Percentiles rank a stretch among this genome's conserved stretches.
Evolutionary conservation across 1,139 yeast genomes (phyloP).

Genomic region (Yamadazyma pseudoaaseri): DNA sequence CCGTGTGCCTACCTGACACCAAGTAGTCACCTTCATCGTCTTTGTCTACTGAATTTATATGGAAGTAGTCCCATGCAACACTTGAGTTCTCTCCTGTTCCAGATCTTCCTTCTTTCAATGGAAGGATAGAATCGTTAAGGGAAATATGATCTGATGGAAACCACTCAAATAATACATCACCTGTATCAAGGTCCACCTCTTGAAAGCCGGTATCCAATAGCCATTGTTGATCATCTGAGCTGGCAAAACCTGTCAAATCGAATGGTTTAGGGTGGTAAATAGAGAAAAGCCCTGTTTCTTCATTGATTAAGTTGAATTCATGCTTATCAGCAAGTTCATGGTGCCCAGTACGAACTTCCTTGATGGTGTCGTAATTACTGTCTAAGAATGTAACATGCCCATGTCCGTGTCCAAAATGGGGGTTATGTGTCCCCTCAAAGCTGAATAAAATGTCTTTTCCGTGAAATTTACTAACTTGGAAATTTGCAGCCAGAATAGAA

Average conservation of each 20-base stretch:
- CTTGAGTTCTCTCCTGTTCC: slow-evolving; percentile 33
- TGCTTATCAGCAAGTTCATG: slow-evolving; percentile 31
- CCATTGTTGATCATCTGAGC: slow-evolving; percentile 27
- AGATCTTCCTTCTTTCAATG: slow-evolving; percentile 25
- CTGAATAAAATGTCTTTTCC: slow-evolving; percentile 26
- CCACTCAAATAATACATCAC: slow-evolving; percentile 38
- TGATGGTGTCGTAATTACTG: slow-evolving; percentile 23
- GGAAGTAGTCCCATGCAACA: slow-evolving; percentile 43
- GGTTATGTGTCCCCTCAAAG: slow-evolving; percentile 33
- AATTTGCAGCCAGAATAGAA: slow-evolving; percentile 32
- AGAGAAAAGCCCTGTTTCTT: slow-evolving; percentile 26
- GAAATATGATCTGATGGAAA: slow-evolving; percentile 34
- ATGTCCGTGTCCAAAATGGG: slow-evolving; percentile 34
- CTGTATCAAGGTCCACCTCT: slow-evolving; percentile 35
- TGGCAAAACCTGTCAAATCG: slow-evolving; percentile 26
- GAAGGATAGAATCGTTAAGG: slow-evolving; percentile 28
- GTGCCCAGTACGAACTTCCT: slow-evolving; percentile 30
- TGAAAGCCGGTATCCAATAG: slow-evolving; percentile 31
- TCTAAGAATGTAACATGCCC: slow-evolving; percentile 32
- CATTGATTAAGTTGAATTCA: slow-evolving; percentile 32
- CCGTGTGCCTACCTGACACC: slow-evolving; percentile 34
- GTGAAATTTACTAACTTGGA: slow-evolving; percentile 26
- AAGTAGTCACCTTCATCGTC: slow-evolving; percentile 36
- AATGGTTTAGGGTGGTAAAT: slow-evolving; percentile 29
- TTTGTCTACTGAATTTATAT: slow-evolving; percentile 40